Conservation (phyloP, 2,329 filamentous ascomycete species). For the Seiridium unicorne region DNA sequence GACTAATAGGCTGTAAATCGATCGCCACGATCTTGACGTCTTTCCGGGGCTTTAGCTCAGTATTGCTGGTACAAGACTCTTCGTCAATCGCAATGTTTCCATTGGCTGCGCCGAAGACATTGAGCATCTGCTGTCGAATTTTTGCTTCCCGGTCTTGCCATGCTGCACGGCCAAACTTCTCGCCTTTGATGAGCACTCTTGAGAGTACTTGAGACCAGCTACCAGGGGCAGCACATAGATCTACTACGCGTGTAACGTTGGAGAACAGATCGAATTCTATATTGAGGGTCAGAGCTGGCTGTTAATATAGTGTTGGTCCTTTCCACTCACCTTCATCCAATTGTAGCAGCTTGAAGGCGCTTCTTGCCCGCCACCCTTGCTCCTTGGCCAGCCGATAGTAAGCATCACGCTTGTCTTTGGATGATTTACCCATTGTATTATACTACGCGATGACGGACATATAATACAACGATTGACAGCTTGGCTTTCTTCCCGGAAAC, state of each 20-base stretch:
- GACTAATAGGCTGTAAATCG: conserved; percentile 93
- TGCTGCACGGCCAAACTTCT: conserved; percentile 80
- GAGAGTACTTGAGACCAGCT: conserved; percentile 98
- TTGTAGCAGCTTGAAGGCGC: conserved; percentile 95
- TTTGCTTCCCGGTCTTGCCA: conserved; percentile 82
- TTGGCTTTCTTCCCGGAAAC: too few species aligned
- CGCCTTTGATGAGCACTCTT: conserved; percentile 87
- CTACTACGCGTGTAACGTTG: conserved; percentile 87
- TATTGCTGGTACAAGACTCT: conserved; percentile 12
- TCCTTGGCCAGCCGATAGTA: conserved; percentile 98
- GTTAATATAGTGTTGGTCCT: not conserved
- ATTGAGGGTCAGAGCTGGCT: not conserved
- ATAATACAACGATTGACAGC: too few species aligned
- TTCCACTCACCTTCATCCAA: conserved; percentile 68
- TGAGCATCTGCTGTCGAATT: conserved; percentile 60
- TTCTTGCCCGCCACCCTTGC: conserved; percentile 95
- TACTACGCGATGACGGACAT: too few species aligned
- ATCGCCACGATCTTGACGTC: conserved; percentile 94
- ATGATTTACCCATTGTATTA: conserved; percentile 82
- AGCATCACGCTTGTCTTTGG: conserved; percentile 96
- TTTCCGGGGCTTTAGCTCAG: conserved; percentile 46
- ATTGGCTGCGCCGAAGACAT: conserved; percentile 38
- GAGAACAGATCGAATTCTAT: conserved; percentile 91
- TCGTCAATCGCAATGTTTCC: conserved; percentile 19
- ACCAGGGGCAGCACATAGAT: conserved; percentile 91